A percentile compares a stretch with the other conserved stretches of the same genome.
These are phyloP conservation scores for Calonectria naviculata DNA, from an alignment of 2,329 filamentous ascomycete genomes.

Conservation along the genomic window DNA sequence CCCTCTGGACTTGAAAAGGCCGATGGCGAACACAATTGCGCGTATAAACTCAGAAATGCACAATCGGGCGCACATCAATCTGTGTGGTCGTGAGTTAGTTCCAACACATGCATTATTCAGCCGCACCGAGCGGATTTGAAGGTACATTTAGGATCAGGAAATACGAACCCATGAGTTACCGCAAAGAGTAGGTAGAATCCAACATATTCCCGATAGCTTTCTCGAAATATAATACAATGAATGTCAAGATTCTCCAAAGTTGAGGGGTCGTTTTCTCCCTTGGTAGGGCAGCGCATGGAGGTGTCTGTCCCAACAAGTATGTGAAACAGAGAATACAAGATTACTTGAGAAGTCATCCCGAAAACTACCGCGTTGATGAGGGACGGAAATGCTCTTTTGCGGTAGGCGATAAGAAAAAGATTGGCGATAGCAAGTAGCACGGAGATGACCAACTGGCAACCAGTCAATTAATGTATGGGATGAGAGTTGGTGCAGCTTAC, in stretches of 20 bases:
- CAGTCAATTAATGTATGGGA: not conserved
- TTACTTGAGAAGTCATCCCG: not conserved
- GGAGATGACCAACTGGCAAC: not conserved
- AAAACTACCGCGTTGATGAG: not conserved
- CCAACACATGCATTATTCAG: no score
- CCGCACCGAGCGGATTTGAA: not conserved
- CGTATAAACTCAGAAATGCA: no score
- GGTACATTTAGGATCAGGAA: not conserved
- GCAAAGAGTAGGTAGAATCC: not conserved
- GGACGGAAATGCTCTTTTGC: not conserved
- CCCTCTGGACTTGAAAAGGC: no score
- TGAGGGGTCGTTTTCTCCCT: not conserved
- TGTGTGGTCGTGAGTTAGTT: no score
- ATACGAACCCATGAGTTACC: not conserved
- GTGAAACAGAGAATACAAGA: not conserved
- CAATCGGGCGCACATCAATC: no score
- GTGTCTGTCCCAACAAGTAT: not conserved
- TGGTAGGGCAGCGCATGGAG: not conserved
- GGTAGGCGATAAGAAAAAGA: not conserved
- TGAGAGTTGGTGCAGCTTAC: not conserved
- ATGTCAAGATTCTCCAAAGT: not conserved
- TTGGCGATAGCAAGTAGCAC: not conserved
- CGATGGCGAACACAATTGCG: no score
- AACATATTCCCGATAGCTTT: not conserved
- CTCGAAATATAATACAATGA: not conserved